These are phyloP conservation scores for Crassisporium funariophilum DNA, from an alignment of 768 basidiomycete species.

Conservation along the genomic window DNA sequence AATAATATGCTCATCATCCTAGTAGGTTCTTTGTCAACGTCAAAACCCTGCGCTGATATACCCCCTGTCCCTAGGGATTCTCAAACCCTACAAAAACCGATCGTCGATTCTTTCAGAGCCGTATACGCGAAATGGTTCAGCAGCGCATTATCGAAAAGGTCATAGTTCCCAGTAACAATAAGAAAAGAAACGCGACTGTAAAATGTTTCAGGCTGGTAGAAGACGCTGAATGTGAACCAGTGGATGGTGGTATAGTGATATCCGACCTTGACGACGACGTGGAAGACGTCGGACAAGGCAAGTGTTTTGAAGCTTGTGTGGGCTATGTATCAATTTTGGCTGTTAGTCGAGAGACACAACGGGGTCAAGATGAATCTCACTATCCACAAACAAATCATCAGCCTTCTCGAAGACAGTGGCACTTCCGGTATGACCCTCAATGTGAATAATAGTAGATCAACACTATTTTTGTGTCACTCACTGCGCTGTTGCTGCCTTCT, in stretches of 20 bases:
- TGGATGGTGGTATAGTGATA: conserved; percentile 37
- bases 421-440: conserved; percentile 71
- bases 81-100: conserved; percentile 72
- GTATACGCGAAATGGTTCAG: conserved; percentile 72
- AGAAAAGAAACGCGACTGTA: conserved; percentile 48
- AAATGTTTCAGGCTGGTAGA: conserved; percentile 69
- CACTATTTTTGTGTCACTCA: neutral
- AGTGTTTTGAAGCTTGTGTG: conserved; percentile 1
- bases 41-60: neutral
- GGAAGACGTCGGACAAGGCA: conserved; percentile 37
- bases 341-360: conserved; percentile 25
- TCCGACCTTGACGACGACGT: conserved; percentile 47
- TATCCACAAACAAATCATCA: conserved; percentile 79
- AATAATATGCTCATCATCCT: conserved; percentile 78
- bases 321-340: neutral
- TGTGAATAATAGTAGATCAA: conserved; percentile 43
- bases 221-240: conserved; percentile 36
- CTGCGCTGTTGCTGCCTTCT: neutral
- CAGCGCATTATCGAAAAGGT: conserved; percentile 78
- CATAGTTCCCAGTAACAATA: conserved; percentile 60
- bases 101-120: conserved; percentile 79
- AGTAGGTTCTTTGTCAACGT: conserved; percentile 43
- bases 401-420: conserved; percentile 70
- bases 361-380: conserved; percentile 62
- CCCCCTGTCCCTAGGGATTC: conserved; percentile 60